Conservation (phyloP, 805 yeast genomes). For the Lipomyces starkeyi region DNA sequence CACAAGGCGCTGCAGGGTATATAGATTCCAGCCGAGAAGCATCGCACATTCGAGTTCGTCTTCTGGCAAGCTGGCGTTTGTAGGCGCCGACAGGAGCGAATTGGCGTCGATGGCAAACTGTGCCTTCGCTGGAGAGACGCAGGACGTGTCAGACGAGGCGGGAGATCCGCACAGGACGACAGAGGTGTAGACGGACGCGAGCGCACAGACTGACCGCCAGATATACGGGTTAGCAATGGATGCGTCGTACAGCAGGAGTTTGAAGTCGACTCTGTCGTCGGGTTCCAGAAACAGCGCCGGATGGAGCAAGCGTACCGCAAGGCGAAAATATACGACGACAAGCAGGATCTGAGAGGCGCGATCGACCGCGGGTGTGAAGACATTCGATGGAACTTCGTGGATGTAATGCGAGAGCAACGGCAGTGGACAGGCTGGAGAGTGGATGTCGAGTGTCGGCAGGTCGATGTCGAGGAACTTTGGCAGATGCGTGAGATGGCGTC, state of each 20-base stretch:
- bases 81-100: not conserved
- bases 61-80: conserved; percentile 9
- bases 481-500: not conserved
- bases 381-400: conserved; percentile 6
- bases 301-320: conserved; percentile 19
- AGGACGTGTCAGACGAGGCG: not conserved
- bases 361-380: conserved; percentile 4
- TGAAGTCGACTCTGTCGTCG: conserved; percentile 14
- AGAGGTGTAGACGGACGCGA: conserved; percentile 19
- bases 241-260: conserved; percentile 7
- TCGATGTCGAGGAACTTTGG: conserved; percentile 14
- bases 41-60: conserved; percentile 21
- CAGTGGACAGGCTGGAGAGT: conserved; percentile 8
- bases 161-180: not conserved
- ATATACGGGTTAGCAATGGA: conserved; percentile 9
- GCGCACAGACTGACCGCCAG: conserved; percentile 20
- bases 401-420: not conserved
- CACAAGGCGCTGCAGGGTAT: conserved; percentile 17
- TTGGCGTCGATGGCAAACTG: not conserved
- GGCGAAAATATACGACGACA: conserved; percentile 23
- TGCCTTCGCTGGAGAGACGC: not conserved
- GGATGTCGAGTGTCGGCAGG: conserved; percentile 17
- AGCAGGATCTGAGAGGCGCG: conserved; percentile 18
- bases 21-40: conserved; percentile 30
- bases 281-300: conserved; percentile 21